A percentile compares a stretch with the other conserved stretches of the same genome.
Evolutionary conservation across 176 grass and related monocot species (phyloP).

Genomic region (Cenchrus fungigraminus): DNA sequence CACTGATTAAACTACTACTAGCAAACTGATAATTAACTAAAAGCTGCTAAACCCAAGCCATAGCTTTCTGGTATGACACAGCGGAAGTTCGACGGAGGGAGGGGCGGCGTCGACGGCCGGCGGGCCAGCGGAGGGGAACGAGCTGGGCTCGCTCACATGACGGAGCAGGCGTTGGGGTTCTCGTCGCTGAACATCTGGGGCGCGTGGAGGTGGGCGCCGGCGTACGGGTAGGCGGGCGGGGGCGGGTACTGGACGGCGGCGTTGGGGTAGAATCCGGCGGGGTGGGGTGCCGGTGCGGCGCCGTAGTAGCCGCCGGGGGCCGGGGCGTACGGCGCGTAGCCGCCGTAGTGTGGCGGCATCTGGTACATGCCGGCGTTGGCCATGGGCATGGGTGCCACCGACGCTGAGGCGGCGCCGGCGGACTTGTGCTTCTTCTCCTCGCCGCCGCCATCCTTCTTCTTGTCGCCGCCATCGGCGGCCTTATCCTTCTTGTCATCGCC

Average conservation of each 20-base stretch:
- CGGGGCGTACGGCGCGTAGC: constrained; percentile 22
- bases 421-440: constrained; percentile 46
- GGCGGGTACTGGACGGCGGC: constrained; percentile 44
- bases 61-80: constrained; percentile 26
- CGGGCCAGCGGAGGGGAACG: not conserved
- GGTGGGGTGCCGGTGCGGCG: constrained; percentile 7
- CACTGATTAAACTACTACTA: constrained; percentile 24
- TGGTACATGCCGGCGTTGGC: constrained; percentile 56
- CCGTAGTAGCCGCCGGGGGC: constrained; percentile 37
- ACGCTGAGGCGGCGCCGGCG: constrained; percentile 26
- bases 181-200: constrained; percentile 99
- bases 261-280: constrained; percentile 49
- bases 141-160: constrained; percentile 57
- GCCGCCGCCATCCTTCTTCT: constrained; percentile 39
- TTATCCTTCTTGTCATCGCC: constrained; percentile 40
- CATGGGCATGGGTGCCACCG: constrained; percentile 26
- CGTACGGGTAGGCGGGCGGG: constrained; percentile 35
- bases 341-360: constrained; percentile 52
- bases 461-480: constrained; percentile 34
- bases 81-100: constrained; percentile 9
- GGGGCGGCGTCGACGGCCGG: not conserved
- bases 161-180: constrained; percentile 92
- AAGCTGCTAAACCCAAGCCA: constrained; percentile 5
- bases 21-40: constrained; percentile 14
- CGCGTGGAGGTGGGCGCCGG: constrained; percentile 45